These are phyloP conservation scores for Blastobotrys malaysiensis DNA, from an alignment of 1,139 yeast genomes.

Conservation along the genomic window DNA sequence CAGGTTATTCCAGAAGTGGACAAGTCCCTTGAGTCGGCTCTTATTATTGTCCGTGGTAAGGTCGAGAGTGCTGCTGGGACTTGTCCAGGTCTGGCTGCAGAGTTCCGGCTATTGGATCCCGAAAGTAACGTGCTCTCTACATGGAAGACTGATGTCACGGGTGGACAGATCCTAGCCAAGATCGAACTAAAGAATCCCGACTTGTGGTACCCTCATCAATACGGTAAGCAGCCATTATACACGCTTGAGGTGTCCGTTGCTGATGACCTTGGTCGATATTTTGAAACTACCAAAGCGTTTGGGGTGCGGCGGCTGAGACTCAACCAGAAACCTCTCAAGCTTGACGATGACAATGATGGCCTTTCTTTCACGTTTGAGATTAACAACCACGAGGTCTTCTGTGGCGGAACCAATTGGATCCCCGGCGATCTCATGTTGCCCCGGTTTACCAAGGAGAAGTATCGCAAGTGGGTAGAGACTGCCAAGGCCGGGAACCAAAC, in stretches of 20 bases:
- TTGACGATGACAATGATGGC: constrained; percentile 28
- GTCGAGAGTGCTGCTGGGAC: constrained; percentile 6
- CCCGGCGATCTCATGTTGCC: constrained; percentile 41
- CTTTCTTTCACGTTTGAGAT: constrained; percentile 39
- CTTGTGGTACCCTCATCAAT: constrained; percentile 42
- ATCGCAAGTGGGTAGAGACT: constrained; percentile 33
- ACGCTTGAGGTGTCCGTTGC: constrained; percentile 18
- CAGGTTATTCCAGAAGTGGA: constrained; percentile 18
- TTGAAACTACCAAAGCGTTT: constrained; percentile 16
- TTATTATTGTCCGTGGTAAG: constrained; percentile 1
- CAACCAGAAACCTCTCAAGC: constrained; percentile 32
- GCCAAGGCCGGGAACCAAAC: constrained; percentile 39
- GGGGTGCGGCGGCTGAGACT: constrained; percentile 40
- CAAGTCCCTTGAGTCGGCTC: constrained; percentile 11
- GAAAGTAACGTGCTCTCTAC: not conserved
- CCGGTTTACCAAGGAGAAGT: constrained; percentile 30
- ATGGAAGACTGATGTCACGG: not conserved
- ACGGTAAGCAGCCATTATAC: constrained; percentile 39
- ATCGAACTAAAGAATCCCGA: constrained; percentile 20
- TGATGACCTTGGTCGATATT: constrained; percentile 3
- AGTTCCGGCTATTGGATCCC: not conserved
- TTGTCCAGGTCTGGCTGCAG: not conserved
- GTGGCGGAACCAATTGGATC: constrained; percentile 45
- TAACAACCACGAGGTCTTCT: constrained; percentile 37
- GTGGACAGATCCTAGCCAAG: not conserved